Base-by-base conservation (phyloP, 2,329 filamentous ascomycete genomes). In the Rasamsonia emersonii region DNA sequence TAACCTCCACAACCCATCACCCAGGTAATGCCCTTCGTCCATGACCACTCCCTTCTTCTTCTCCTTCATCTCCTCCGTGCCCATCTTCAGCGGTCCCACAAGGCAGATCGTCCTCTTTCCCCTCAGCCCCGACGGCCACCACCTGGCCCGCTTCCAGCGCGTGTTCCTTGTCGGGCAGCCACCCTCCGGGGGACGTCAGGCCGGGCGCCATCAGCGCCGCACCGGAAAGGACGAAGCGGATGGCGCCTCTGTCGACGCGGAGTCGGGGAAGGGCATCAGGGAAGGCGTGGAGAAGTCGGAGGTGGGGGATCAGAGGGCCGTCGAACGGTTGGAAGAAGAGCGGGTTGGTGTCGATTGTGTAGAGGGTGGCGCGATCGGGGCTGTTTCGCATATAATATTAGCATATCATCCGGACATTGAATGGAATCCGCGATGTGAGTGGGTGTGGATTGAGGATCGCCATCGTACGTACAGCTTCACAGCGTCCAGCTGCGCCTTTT, bases 191-290 rank as follows among this genome's bases (percentile, higher is more conserved):
- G 13, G 78, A 86, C 17, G 91, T 98, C 47, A 98, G 61, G 0
- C 91, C 91, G 0, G 91, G 91, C 2, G 86, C 89, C 91, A 98
- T 98, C 41, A 98, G 78, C 9, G 89, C 86, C 1, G 91, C 91
- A 26, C 91, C 91, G 1, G 79, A 84, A 2, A 98, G 75, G 16
- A 98, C 89, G 64, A 98, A 98, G 39, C 91, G 84, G 53, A 98
- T 96, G 4, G 91, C 91, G 40, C 91, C 91, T 30, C 91, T 77
- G 61, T 98, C 91, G 58, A 96, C 93, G 37, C 88, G 81, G 36
- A 98, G 71, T 32, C 76, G 81, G 11, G 83, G 79, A 58, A 98
- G 89, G 37, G 77, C 82, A 45, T 77, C 67, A 7, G 91, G 91
- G 65, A 89, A 96, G 47, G 81, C 75, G 69, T 98, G 91, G 21